Conservation (phyloP, 1,139 yeast genomes). For the Candida labiduridarum region DNA sequence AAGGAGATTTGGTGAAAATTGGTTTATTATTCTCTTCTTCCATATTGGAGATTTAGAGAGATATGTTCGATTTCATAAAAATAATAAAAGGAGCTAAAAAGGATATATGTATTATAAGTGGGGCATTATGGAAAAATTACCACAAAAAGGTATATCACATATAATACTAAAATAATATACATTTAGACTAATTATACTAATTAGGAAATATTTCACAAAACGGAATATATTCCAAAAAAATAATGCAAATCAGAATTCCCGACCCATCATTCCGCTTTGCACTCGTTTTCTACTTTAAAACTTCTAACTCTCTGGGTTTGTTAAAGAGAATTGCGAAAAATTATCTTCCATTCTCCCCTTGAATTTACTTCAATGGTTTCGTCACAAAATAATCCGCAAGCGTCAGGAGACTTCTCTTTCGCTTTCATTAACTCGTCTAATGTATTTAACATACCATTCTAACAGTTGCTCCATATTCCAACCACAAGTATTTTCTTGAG, state of each 20-base stretch:
- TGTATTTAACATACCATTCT: too few relatives aligned
- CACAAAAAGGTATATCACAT: conserved; percentile 1
- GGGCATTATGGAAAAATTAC: not conserved
- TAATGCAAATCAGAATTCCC: not conserved
- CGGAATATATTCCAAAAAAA: not conserved
- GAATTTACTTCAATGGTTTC: not conserved
- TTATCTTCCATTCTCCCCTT: not conserved
- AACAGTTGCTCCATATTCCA: too few relatives aligned
- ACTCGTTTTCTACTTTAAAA: not conserved
- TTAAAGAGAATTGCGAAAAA: not conserved
- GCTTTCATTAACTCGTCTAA: too few relatives aligned
- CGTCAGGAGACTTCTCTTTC: too few relatives aligned
- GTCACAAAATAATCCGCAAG: not conserved
- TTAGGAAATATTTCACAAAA: conserved; percentile 6
- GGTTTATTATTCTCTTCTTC: not conserved
- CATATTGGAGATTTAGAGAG: too few relatives aligned
- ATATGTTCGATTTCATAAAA: conserved; percentile 1
- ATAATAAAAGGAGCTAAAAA: not conserved
- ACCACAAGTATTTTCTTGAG: too few relatives aligned
- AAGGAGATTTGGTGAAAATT: not conserved
- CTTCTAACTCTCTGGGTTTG: not conserved
- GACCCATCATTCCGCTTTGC: not conserved
- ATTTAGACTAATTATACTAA: conserved; percentile 2
- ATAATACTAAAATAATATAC: not conserved
- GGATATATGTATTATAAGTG: not conserved